Evolutionary conservation across 1,284 basidiomycete species (phyloP), one percentile per base, ranked within the genome.

Genomic region (Ceratobasidium sp.): DNA sequence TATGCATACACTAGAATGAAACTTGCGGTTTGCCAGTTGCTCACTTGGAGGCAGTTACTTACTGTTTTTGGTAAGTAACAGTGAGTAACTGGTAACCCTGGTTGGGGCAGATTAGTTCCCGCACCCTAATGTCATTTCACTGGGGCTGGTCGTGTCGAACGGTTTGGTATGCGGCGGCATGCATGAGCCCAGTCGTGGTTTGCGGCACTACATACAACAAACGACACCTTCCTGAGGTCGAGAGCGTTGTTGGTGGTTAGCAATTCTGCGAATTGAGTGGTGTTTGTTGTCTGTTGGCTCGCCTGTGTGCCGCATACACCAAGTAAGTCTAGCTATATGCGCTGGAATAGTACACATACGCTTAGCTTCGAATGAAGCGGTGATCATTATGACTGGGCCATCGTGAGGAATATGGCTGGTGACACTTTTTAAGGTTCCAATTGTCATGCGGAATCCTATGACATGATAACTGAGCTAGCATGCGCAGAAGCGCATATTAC

Each of bases 161-260:
- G 84, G 77, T 63, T 65, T 9, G 87, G 87, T 31, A 88, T 84
- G 19, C 82, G 80, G 79, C 87, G 86, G 79, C 83, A 88, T 1
- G 86, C 87, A 43, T 81, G 78, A 22, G 82, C 83, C 86, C 87
- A 88, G 77, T 87, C 87, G 71, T 82, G 83, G 79, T 88, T 86
- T 6, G 86, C 87, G 62, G 85, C 86, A 0, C 86, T 86, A 76
- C 88, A 87, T 39, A 88, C 85, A 7, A 83, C 83, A 77, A 83
- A 88, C 41, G 81, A 81, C 24, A 86, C 82, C 41, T 82, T 82
- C 8, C 79, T 78, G 56, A 85, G 79, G 75, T 81, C 80, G n/a
- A 34, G 27, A 2, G 83, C 77, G 73, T 77, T 81, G 48, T 49
- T 49, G 8, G 22, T 49, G 31, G 79, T 79, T 34, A 87, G 75